Percentiles rank a stretch among this genome's conserved stretches.
phyloP scores from a whole-genome alignment of 2,329 filamentous ascomycete species.

The Colletotrichum incanum region DNA sequence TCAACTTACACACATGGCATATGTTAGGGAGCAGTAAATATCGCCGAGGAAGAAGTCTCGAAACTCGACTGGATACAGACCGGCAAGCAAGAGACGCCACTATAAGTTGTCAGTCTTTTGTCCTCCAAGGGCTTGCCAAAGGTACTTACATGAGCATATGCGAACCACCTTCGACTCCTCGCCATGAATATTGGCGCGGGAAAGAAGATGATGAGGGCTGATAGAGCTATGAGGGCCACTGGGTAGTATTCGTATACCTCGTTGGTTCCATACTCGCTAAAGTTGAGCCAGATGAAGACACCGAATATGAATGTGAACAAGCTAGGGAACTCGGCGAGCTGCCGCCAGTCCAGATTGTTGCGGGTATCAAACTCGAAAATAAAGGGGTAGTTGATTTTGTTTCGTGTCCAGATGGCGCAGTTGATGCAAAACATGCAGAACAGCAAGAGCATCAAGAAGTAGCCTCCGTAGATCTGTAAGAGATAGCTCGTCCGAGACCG shows the following conservation, averaged over 20 bases:
- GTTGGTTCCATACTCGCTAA: constrained; percentile 76
- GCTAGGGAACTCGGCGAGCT: constrained; percentile 88
- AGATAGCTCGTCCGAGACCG: constrained; percentile 75
- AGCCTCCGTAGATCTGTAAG: constrained; percentile 92
- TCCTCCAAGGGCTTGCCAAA: background rate
- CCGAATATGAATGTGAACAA: constrained; percentile 86
- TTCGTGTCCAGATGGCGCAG: constrained; percentile 85
- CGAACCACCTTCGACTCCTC: constrained; percentile 86
- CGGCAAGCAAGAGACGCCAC: constrained; percentile 89
- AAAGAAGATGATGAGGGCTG: constrained; percentile 79
- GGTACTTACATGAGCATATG: constrained; percentile 86
- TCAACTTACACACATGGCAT: constrained; percentile 83
- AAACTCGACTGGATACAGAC: constrained; percentile 94
- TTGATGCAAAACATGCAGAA: constrained; percentile 89
- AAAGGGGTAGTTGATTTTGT: constrained; percentile 96
- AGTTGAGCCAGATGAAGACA: constrained; percentile 91
- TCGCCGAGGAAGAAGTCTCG: constrained; percentile 98
- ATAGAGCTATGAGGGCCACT: constrained; percentile 81
- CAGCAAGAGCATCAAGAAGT: constrained; percentile 86
- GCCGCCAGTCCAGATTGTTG: constrained; percentile 89
- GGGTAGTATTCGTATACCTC: constrained; percentile 89
- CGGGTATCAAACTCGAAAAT: constrained; percentile 96
- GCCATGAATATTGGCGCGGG: constrained; percentile 83
- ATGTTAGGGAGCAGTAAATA: constrained; percentile 97
- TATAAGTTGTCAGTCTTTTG: constrained; percentile 55